Evolutionary conservation across 2,329 filamentous ascomycete species (phyloP), one percentile per base, ranked within the genome.

Genomic region (Ascochyta clinopodiicola): DNA sequence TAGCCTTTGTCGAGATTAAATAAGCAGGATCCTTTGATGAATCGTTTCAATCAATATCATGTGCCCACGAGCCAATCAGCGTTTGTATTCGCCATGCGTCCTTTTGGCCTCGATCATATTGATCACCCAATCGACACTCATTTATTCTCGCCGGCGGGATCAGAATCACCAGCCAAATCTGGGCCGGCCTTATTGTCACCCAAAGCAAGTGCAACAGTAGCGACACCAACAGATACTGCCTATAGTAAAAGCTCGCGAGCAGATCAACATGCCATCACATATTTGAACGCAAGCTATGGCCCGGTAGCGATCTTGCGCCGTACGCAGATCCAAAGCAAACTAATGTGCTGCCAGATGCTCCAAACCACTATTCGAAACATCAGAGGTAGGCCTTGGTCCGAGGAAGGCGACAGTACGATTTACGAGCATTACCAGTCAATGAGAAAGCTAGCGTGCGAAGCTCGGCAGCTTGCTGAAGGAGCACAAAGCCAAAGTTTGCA

Each of bases 271-370:
- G 19, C 12, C 9, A n/a, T 1, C 10, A 24, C 32, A 12, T 4
- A 10, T n/a, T 1, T 25, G 2, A 24, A 37, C 10, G 27, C n/a
- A 10, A n/a, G 2, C 36, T 2, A 21, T 15, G 19, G 9, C 4
- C 31, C 21, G 2, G 8, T 47, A 9, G 15, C 24, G 4, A 17
- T 6, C 3, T 9, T 61, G 37, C 55, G 47, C 1, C 37, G 56
- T 3, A 31, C 51, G 3, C 60, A 59, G 10, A 37, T 64, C 2
- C 57, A 34, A 9, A 47, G 44, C 6, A 39, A 52, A 4, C 55
- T 69, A 1, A 49, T 59, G 32, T 62, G 56, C 21, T 69, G 65
- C n/a, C 45, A 50, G 15, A 19, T 61, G 2, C 35, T 67, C 2
- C 57, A 60, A 10, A 32, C 36, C 21, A 51, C 31, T 9, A 36